These are phyloP conservation scores for Chlamydomonas schloesseri DNA, from an alignment of 139 green algal species.

Conservation along the genomic window DNA sequence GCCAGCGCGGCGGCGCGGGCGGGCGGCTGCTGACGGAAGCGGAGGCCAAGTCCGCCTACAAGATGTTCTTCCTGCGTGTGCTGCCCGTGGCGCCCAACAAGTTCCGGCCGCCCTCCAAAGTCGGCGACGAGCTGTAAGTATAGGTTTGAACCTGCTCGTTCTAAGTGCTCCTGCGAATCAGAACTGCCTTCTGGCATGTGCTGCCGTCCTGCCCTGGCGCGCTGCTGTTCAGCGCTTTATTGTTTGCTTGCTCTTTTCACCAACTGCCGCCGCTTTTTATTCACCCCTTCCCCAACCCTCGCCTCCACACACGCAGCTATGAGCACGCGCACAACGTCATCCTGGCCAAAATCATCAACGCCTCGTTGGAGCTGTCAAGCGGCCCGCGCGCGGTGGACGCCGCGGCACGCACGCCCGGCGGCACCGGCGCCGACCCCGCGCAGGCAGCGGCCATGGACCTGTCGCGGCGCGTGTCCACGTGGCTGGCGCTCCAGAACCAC, in stretches of 20 bases:
- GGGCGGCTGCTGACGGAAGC: conserved; percentile 22
- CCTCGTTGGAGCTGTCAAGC: conserved; percentile 79
- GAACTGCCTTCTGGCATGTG: too few species aligned
- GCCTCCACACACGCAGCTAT: conserved; percentile 59
- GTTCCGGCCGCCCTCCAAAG: conserved; percentile 83
- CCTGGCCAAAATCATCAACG: conserved; percentile 80
- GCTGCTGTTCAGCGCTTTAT: too few species aligned
- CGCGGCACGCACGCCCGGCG: background rate
- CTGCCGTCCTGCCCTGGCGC: too few species aligned
- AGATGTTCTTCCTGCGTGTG: conserved; percentile 91
- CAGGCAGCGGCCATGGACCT: conserved; percentile 51
- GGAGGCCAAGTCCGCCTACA: conserved; percentile 50
- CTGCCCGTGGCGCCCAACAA: conserved; percentile 93
- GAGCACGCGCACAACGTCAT: conserved; percentile 95
- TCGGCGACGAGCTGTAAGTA: conserved; percentile 70
- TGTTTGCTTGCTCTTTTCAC: too few species aligned
- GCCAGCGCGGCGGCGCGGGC: background rate
- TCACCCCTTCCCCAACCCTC: too few species aligned
- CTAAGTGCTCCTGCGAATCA: too few species aligned
- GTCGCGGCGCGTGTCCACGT: conserved; percentile 65
- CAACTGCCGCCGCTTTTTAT: too few species aligned
- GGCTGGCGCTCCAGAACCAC: conserved; percentile 88
- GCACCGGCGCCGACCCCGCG: background rate
- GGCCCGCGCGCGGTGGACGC: conserved; percentile 33
- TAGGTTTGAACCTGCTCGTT: too few species aligned